Percentiles rank a stretch among this genome's conserved stretches.
phyloP scores from a whole-genome alignment of 176 grass and related monocot species.

The Triticum monococcum region DNA sequence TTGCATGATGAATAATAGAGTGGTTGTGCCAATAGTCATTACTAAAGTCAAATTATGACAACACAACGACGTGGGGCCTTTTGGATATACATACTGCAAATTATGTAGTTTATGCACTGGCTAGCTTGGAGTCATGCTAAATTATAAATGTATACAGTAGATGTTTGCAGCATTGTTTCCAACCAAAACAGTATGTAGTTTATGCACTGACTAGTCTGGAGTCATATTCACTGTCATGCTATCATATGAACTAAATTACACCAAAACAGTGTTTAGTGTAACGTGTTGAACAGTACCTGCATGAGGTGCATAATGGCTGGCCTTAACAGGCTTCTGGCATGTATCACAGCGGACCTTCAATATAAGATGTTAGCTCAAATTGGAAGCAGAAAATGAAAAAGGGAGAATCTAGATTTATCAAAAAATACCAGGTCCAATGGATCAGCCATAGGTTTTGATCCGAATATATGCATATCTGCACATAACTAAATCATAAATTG shows the following conservation, averaged over 20 bases:
- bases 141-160: background rate
- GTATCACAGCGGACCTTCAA: constrained; percentile 80
- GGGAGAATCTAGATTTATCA: constrained; percentile 20
- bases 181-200: too few species aligned
- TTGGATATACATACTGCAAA: background rate
- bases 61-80: background rate
- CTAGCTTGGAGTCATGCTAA: background rate
- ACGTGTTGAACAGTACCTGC: constrained; percentile 53
- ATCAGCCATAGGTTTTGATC: constrained; percentile 88
- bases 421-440: constrained; percentile 89
- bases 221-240: too few species aligned
- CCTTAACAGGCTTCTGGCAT: constrained; percentile 94
- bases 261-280: constrained; percentile 1
- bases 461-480: constrained; percentile 99
- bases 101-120: background rate
- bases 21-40: background rate
- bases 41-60: constrained; percentile 25
- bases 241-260: background rate
- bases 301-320: constrained; percentile 92
- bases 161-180: background rate
- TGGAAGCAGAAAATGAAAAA: constrained; percentile 18
- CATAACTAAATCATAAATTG: constrained; percentile 20
- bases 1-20: background rate
- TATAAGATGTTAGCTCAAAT: constrained; percentile 41
- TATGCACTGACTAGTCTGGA: too few species aligned